Evolutionary conservation across 768 basidiomycete genomes (phyloP), one percentile per base, ranked within the genome.

Genomic region (Trametes cinnabarina): DNA sequence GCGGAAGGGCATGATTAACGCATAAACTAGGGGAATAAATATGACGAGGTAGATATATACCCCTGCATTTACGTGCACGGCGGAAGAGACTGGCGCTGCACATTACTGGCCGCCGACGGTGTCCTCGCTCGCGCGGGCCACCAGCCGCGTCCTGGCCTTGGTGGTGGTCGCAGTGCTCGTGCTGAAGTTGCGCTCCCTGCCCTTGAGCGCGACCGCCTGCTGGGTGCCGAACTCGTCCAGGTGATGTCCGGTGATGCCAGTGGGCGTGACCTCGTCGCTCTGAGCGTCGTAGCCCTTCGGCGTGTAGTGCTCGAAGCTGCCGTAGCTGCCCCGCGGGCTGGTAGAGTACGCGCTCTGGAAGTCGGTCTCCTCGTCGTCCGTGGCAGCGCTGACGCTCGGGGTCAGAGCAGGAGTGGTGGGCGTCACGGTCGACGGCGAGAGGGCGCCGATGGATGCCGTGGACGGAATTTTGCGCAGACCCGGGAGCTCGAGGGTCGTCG

Each of bases 331-430:
- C 1, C 87, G 82, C 12, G 89, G 88, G 66, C 88, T 90, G 3
- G 82, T 73, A 4, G 89, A 91, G 71, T 88, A 91, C 32, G 91
- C 91, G 62, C 90, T 92, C 73, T 92, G 90, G 70, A 92, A 93
- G 66, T 93, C 91, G 25, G 87, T 87, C 65, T 91, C 89, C 20
- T 88, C 90, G 63, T 90, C 89, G 57, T 90, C 88, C 8, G 87
- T 83, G 25, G 72, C 74, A 25, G 71, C 69, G 35, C 72, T 66
- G 22, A 68, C 62, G 2, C 59, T 65, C 2, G 60, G 56, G 11
- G 68, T 69, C 23, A 74, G 63, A 25, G 72, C 69, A 39, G 74
- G 76, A 10, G 73, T 77, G 56, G 69, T 70, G 6, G 76, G 72
- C 14, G 71, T 68, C 32, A 50, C 60, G 19, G 51, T 57, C 17